Percentiles rank a stretch among this genome's conserved stretches.
These are phyloP conservation scores for Alternaria dauci DNA, from an alignment of 2,329 filamentous ascomycete species.

Conservation along the genomic window DNA sequence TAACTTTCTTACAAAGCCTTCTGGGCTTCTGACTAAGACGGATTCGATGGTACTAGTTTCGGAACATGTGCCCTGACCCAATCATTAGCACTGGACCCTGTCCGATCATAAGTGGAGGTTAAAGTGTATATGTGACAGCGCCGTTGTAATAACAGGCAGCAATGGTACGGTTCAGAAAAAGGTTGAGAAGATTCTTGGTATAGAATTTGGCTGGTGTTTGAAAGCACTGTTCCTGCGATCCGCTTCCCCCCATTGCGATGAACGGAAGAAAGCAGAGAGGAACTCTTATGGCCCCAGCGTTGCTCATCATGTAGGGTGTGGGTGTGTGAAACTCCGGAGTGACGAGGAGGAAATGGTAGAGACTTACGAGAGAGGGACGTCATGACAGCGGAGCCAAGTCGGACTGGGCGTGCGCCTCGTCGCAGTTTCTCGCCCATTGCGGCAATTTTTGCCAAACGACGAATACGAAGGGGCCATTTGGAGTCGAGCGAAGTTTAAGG, in stretches of 20 bases:
- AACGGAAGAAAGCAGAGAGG: constrained; percentile 13
- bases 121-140: background rate
- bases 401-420: background rate
- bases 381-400: background rate
- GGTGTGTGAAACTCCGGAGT: background rate
- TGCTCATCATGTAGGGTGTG: constrained; percentile 39
- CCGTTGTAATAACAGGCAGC: background rate
- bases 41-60: background rate
- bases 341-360: background rate
- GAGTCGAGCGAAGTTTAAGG: too few relatives aligned
- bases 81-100: constrained; percentile 12
- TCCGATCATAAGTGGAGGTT: background rate
- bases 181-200: constrained; percentile 36
- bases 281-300: constrained; percentile 48
- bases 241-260: background rate
- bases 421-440: too few relatives aligned
- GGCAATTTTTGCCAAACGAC: too few relatives aligned
- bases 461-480: too few relatives aligned
- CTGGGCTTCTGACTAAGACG: background rate
- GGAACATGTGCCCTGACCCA: background rate
- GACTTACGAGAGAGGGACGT: constrained; percentile 2
- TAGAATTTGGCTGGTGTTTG: constrained; percentile 28
- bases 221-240: constrained; percentile 36
- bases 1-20: background rate
- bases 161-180: constrained; percentile 22